Evolutionary conservation across 768 basidiomycete genomes (phyloP).

Genomic region (Russula lepida): DNA sequence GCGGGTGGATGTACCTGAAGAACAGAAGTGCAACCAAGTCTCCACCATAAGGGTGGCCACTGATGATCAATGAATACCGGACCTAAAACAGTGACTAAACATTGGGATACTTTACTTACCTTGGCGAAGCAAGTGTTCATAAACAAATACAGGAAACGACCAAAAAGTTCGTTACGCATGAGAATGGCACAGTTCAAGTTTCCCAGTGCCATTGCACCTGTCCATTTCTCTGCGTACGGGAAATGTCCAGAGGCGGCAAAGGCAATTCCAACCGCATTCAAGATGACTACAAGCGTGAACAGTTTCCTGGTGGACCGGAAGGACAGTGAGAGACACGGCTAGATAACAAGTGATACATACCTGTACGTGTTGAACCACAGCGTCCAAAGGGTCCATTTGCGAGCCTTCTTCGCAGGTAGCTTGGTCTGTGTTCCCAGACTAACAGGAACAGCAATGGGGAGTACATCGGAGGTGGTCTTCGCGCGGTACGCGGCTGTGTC

Average conservation of each 20-base stretch:
- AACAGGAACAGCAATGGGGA: conserved; percentile 22
- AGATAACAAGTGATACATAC: conserved; percentile 29
- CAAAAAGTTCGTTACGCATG: conserved; percentile 79
- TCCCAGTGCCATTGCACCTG: conserved; percentile 67
- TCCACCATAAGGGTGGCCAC: conserved; percentile 69
- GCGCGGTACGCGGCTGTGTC: too few relatives aligned
- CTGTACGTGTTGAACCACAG: conserved; percentile 79
- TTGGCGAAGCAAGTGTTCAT: conserved; percentile 71
- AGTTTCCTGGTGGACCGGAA: neutral
- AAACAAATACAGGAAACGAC: conserved; percentile 59
- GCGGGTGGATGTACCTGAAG: conserved; percentile 41
- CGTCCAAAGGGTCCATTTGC: conserved; percentile 51
- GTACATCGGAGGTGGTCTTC: too few relatives aligned
- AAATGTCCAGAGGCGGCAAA: conserved; percentile 57
- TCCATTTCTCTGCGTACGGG: conserved; percentile 59
- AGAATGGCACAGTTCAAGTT: conserved; percentile 67
- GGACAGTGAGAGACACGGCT: conserved; percentile 9
- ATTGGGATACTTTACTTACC: conserved; percentile 30
- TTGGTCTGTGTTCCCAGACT: conserved; percentile 27
- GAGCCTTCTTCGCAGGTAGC: conserved; percentile 39
- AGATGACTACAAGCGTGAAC: neutral
- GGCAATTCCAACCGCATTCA: conserved; percentile 53
- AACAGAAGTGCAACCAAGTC: conserved; percentile 64
- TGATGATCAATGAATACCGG: conserved; percentile 23
- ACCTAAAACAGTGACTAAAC: neutral